Conservation (phyloP, 83 land plant species). For the Isoetes engelmannii region DNA sequence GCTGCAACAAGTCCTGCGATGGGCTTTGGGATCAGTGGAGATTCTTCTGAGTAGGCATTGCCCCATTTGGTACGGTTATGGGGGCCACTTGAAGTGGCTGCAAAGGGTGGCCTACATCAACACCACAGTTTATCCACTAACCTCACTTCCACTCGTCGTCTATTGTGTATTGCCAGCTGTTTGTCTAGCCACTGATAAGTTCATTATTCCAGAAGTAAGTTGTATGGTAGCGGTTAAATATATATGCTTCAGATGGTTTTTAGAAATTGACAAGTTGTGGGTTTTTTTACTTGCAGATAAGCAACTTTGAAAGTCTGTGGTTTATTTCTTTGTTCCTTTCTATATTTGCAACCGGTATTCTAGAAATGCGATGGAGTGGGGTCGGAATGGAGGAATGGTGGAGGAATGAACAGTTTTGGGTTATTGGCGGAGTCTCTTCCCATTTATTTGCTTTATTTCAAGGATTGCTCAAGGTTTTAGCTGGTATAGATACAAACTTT, state of each 20-base stretch:
- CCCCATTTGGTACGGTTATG: conserved; percentile 21
- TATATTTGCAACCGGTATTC: conserved; percentile 24
- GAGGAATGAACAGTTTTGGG: conserved; percentile 37
- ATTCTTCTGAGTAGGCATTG: conserved; percentile 21
- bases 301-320: conserved; percentile 20
- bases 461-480: conserved; percentile 49
- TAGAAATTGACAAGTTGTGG: too few relatives aligned
- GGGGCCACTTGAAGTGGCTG: conserved; percentile 15
- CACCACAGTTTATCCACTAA: conserved; percentile 13
- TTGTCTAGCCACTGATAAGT: too few relatives aligned
- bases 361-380: conserved; percentile 24
- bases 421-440: conserved; percentile 49
- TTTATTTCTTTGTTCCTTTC: conserved; percentile 20
- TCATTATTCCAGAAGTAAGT: too few relatives aligned
- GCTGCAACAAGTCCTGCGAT: conserved; percentile 19
- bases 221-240: too few relatives aligned
- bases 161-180: too few relatives aligned
- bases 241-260: too few relatives aligned
- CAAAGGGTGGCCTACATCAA: conserved; percentile 20
- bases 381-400: conserved; percentile 26
- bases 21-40: conserved; percentile 15
- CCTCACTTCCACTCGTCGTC: not conserved
- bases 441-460: conserved; percentile 53
- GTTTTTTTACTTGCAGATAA: conserved; percentile 8
- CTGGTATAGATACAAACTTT: conserved; percentile 70